Evolutionary conservation across 169 alveolate genomes (phyloP).

Genomic region (Miamiensis avidus): DNA sequence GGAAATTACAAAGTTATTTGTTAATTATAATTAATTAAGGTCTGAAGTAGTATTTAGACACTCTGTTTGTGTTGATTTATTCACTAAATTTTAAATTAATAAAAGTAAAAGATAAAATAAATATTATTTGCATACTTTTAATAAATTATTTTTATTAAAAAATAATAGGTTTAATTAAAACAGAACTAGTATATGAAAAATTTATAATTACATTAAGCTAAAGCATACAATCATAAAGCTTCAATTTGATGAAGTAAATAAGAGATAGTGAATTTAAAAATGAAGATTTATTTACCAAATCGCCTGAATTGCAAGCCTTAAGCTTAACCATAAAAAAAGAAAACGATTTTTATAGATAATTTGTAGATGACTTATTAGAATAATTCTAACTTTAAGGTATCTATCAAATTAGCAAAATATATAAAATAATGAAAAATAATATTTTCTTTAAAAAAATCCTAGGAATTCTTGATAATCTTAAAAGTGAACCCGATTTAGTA

Average conservation of each 20-base stretch:
- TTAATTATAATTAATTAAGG: neutral
- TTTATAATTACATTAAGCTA: neutral
- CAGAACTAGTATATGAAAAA: slow-evolving; percentile 11
- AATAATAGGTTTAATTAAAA: neutral
- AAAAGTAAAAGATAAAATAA: neutral
- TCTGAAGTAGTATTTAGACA: slow-evolving; percentile 9
- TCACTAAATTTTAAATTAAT: slow-evolving; percentile 2
- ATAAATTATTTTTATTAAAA: too few relatives aligned
- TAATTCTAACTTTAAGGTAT: neutral
- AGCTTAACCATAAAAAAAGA: neutral
- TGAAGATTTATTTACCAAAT: neutral
- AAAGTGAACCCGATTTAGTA: neutral
- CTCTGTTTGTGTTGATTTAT: slow-evolving; percentile 11
- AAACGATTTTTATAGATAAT: neutral
- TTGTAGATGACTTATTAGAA: slow-evolving; percentile 1
- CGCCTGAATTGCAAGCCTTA: slow-evolving; percentile 5
- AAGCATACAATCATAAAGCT: neutral
- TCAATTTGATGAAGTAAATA: neutral
- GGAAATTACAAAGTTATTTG: neutral
- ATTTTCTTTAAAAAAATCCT: too few relatives aligned
- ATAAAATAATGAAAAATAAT: too few relatives aligned
- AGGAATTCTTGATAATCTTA: neutral
- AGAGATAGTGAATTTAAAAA: slow-evolving; percentile 5
- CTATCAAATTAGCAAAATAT: too few relatives aligned
- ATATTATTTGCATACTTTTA: too few relatives aligned